phyloP scores from a whole-genome alignment of 2,329 filamentous ascomycete genomes.

The Ophiocordyceps polyrhachis-furcata region DNA sequence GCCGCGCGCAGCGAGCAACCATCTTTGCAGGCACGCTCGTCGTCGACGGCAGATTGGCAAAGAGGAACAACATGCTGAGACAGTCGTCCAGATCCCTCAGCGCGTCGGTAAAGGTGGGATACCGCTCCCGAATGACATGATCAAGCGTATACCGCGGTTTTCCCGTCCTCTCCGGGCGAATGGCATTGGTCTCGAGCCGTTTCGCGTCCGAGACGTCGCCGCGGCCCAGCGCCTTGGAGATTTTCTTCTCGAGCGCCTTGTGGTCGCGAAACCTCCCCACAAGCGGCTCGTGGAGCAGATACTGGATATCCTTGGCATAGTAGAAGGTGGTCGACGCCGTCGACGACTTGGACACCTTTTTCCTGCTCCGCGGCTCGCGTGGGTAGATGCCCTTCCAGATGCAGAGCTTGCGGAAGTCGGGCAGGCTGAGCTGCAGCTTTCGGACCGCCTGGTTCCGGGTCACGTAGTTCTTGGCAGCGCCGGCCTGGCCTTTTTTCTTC shows the following conservation, averaged over 20 bases:
- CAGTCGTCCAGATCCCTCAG: conserved; percentile 91
- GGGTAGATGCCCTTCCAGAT: conserved; percentile 99
- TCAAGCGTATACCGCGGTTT: conserved; percentile 82
- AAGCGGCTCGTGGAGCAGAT: conserved; percentile 89
- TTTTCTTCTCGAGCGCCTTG: conserved; percentile 95
- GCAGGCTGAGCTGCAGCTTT: conserved; percentile 92
- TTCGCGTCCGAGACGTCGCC: conserved; percentile 81
- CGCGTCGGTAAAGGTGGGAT: conserved; percentile 91
- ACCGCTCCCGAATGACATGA: conserved; percentile 94
- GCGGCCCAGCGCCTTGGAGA: conserved; percentile 74
- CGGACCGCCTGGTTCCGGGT: conserved; percentile 92
- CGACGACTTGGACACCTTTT: conserved; percentile 84
- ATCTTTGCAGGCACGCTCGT: conserved; percentile 83
- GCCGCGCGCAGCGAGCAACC: conserved; percentile 80
- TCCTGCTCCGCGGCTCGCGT: conserved; percentile 88
- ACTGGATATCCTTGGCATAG: conserved; percentile 91
- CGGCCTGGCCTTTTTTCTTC: conserved; percentile 85
- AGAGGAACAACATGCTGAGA: conserved; percentile 89
- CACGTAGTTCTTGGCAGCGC: conserved; percentile 95
- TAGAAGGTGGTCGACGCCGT: conserved; percentile 86
- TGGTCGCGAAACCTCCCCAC: conserved; percentile 92
- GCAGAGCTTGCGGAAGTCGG: conserved; percentile 93
- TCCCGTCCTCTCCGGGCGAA: conserved; percentile 74
- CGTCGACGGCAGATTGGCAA: conserved; percentile 87
- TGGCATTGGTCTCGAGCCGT: conserved; percentile 70